These are phyloP conservation scores for Suillus cothurnatus DNA, from an alignment of 768 basidiomycete genomes.

Conservation along the genomic window DNA sequence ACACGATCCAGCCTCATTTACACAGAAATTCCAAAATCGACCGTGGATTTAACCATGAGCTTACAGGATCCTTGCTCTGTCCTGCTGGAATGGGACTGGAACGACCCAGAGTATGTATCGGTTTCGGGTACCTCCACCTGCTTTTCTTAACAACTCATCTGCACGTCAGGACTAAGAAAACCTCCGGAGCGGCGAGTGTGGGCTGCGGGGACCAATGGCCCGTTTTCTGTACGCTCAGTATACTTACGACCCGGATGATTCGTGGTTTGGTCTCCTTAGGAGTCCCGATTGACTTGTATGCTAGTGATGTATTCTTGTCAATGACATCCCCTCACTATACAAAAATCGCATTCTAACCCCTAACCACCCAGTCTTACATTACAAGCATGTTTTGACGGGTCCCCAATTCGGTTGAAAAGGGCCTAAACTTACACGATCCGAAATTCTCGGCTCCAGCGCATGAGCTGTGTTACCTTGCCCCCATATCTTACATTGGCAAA, in stretches of 20 bases:
- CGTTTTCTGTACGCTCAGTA: conserved; percentile 20
- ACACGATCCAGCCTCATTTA: conserved; percentile 15
- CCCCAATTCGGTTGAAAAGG: too few relatives aligned
- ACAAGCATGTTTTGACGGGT: too few relatives aligned
- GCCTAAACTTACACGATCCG: too few relatives aligned
- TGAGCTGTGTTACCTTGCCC: too few relatives aligned
- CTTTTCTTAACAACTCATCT: neutral
- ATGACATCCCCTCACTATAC: too few relatives aligned
- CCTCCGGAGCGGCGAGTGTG: conserved; percentile 13
- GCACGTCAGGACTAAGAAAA: conserved; percentile 15
- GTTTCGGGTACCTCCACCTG: too few relatives aligned
- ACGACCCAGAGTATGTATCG: conserved; percentile 20
- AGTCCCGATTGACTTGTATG: too few relatives aligned
- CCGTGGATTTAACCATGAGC: conserved; percentile 20
- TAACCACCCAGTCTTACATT: too few relatives aligned
- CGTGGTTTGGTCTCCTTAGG: too few relatives aligned
- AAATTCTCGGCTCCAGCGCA: too few relatives aligned
- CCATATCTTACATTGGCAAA: conserved; percentile 25
- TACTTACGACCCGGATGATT: conserved; percentile 16
- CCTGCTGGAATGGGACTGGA: conserved; percentile 22
- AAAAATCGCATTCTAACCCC: too few relatives aligned
- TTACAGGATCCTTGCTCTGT: conserved; percentile 22
- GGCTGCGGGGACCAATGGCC: conserved; percentile 25
- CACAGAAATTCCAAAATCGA: conserved; percentile 16
- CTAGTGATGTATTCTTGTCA: too few relatives aligned